Percentiles rank a stretch among this genome's conserved stretches.
These are phyloP conservation scores for Puccinia novopanici DNA, from an alignment of 1,284 basidiomycete genomes.

Conservation along the genomic window DNA sequence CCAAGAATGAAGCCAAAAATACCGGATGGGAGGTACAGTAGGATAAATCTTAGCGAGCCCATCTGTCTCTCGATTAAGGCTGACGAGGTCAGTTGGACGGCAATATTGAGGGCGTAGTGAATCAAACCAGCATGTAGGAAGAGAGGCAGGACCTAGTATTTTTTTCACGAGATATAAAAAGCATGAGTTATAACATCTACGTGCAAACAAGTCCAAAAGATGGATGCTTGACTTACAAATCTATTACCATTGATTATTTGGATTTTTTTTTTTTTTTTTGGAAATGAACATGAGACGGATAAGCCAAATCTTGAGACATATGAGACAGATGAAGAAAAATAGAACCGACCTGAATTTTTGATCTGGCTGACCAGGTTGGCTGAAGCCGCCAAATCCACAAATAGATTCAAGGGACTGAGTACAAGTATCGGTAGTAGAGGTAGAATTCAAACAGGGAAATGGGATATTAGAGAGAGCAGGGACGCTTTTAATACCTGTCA, in stretches of 20 bases:
- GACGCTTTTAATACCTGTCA: slow-evolving; percentile 43
- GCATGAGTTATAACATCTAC: not conserved
- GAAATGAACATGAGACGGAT: no score
- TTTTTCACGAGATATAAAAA: not conserved
- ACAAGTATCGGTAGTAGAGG: slow-evolving; percentile 13
- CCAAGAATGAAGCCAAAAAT: slow-evolving; percentile 59
- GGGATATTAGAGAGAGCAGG: slow-evolving; percentile 27
- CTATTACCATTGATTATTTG: not conserved
- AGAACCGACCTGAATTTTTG: slow-evolving; percentile 35
- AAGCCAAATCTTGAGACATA: no score
- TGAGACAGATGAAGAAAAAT: no score
- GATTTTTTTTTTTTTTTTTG: no score
- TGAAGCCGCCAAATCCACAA: slow-evolving; percentile 48
- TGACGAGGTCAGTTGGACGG: slow-evolving; percentile 58
- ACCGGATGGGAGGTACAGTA: slow-evolving; percentile 56
- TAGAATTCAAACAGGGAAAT: slow-evolving; percentile 46
- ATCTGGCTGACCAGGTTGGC: slow-evolving; percentile 37
- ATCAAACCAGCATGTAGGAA: slow-evolving; percentile 44
- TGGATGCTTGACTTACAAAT: slow-evolving; percentile 32
- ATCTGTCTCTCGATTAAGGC: slow-evolving; percentile 57
- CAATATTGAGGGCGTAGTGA: slow-evolving; percentile 57
- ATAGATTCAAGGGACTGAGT: slow-evolving; percentile 37
- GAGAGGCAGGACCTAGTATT: slow-evolving; percentile 26
- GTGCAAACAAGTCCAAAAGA: not conserved
- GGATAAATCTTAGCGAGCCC: slow-evolving; percentile 56